These are phyloP conservation scores for Geotrichum reessii DNA, from an alignment of 1,139 yeast species.

Conservation along the genomic window DNA sequence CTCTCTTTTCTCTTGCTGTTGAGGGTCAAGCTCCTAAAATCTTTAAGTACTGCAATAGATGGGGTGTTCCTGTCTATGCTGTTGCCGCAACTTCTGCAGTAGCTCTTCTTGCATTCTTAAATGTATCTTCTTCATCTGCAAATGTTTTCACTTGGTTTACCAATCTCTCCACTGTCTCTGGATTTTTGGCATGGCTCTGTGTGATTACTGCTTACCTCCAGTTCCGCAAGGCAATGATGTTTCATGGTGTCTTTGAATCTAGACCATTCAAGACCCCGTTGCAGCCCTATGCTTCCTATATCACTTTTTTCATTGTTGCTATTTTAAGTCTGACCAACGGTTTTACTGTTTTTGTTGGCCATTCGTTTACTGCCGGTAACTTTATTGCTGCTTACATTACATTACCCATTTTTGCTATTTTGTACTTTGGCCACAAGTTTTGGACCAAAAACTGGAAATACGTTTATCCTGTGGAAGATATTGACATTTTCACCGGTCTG, in stretches of 20 bases:
- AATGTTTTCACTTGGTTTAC: constrained; percentile 45
- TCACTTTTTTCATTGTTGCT: constrained; percentile 42
- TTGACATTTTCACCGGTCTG: constrained; percentile 49
- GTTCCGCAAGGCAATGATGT: constrained; percentile 48
- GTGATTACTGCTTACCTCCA: constrained; percentile 45
- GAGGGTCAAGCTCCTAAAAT: constrained; percentile 48
- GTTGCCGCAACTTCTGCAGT: constrained; percentile 33
- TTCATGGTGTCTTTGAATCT: constrained; percentile 26
- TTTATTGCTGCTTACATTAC: constrained; percentile 53
- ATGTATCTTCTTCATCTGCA: constrained; percentile 43
- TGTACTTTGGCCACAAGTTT: constrained; percentile 49
- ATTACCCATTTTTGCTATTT: constrained; percentile 43
- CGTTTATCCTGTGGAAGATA: constrained; percentile 40
- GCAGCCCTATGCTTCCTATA: constrained; percentile 47
- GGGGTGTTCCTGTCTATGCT: constrained; percentile 43
- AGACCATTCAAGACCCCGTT: constrained; percentile 42
- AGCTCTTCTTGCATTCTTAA: constrained; percentile 40
- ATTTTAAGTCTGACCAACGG: constrained; percentile 63
- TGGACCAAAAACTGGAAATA: constrained; percentile 43
- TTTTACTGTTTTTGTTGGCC: constrained; percentile 54
- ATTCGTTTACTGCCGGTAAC: constrained; percentile 45
- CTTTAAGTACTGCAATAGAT: constrained; percentile 40
- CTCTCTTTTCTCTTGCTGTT: constrained; percentile 41
- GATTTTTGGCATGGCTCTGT: constrained; percentile 43
- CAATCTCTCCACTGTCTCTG: constrained; percentile 42